Conservation (phyloP, 345 rosid genomes). For the Ceriops zippeliana region DNA sequence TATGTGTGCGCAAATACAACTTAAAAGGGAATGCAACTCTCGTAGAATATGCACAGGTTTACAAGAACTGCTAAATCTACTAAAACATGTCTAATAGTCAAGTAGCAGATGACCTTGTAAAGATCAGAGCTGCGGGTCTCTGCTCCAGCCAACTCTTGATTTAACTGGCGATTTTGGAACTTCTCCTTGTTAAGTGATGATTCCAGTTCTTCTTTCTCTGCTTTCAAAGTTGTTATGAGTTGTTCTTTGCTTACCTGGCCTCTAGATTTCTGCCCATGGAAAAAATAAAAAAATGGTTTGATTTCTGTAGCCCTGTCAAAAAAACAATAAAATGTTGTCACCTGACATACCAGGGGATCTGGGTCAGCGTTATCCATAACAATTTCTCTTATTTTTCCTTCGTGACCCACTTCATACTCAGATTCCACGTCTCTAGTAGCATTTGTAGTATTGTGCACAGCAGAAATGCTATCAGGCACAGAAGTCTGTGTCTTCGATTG, state of each 20-base stretch:
- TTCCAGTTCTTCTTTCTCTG: conserved; percentile 80
- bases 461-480: conserved; percentile 79
- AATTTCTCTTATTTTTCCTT: conserved; percentile 85
- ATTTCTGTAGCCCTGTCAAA: background rate
- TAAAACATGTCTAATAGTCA: background rate
- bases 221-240: conserved; percentile 52
- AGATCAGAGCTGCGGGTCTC: conserved; percentile 69
- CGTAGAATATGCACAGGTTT: background rate
- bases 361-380: conserved; percentile 62
- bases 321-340: background rate
- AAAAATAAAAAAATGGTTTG: background rate
- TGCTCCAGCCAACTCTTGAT: conserved; percentile 71
- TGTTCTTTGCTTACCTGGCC: conserved; percentile 43
- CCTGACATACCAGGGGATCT: conserved; percentile 47
- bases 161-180: conserved; percentile 57
- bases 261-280: conserved; percentile 46
- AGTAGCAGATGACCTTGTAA: conserved; percentile 54
- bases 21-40: too few species aligned
- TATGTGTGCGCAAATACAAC: too few species aligned
- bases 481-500: conserved; percentile 60
- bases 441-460: conserved; percentile 56
- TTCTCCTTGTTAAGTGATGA: conserved; percentile 66
- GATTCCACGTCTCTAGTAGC: conserved; percentile 81
- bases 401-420: conserved; percentile 69
- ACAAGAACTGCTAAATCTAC: background rate